Base-by-base conservation (phyloP, 164 flowering plant species). In the Paratinospora sagittata region DNA sequence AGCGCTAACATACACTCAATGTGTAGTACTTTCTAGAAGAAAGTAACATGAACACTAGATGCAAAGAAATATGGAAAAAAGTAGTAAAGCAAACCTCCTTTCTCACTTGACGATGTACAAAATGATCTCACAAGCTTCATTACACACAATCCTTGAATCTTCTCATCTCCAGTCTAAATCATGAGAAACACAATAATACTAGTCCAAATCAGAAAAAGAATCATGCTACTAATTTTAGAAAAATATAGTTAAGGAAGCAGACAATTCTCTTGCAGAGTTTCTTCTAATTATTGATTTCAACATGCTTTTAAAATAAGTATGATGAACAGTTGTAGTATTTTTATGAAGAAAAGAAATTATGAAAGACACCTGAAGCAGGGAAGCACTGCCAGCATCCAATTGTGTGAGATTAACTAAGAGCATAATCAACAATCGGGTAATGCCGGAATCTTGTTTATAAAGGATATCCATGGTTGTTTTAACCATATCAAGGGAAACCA, bases 41-140 rank as follows among this genome's bases (percentile, higher is more conserved):
- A 36, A 63, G 61, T 24, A 63, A 6, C n/a, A 12, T 1, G 27
- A 70, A 30, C 8, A 63, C 58, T 45, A 41, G n/a, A 69, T 39
- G 37, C 61, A 19, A 36, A 36, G 13, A 6, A 57, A 24, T 1
- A 67, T 47, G 49, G 10, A 71, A 47, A 19, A 49, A 66, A 36
- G 24, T 8, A 66, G 63, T 16, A 69, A 47, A 69, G 67, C 70
- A 30, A 7, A 93, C 96, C 91, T 33, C 74, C 73, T 66, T 70
- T 70, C 58, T 92, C 97, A 73, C 74, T 72, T 43, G 89, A 76
- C 61, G 95, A 84, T 74, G 88, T 72, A 77, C 97, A 92, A 65
- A 95, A 95, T 73, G 96, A 92, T 80, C 99, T 87, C 72, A 92
- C 99, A 41, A 95, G 94, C 89, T 88, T 95, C 89, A 89, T 85